A percentile compares a stretch with the other conserved stretches of the same genome.
These are phyloP conservation scores for Nelumbo lutea DNA, from an alignment of 164 flowering plant species.

Conservation along the genomic window DNA sequence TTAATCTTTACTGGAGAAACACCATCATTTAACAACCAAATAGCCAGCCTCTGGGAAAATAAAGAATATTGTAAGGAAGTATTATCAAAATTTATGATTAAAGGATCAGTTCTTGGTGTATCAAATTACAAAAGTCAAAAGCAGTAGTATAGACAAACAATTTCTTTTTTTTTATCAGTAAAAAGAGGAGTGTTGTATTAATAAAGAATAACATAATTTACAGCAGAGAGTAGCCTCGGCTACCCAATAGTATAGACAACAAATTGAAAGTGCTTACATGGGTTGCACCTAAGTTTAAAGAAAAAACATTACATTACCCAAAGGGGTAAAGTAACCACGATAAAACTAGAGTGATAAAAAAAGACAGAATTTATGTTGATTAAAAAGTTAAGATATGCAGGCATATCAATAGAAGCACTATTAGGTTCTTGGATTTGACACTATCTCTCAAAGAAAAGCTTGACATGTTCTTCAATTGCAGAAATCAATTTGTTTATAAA, in stretches of 20 bases:
- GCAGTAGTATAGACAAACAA: too few relatives aligned
- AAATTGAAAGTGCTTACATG: too few relatives aligned
- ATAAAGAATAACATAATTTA: too few relatives aligned
- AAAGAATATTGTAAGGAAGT: neutral
- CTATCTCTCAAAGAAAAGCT: neutral
- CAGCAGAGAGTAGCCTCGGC: too few relatives aligned
- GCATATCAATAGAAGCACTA: too few relatives aligned
- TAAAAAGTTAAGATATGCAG: too few relatives aligned
- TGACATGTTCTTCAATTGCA: neutral
- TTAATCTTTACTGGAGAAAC: conserved; percentile 29
- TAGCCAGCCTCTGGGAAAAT: conserved; percentile 57
- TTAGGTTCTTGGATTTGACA: neutral
- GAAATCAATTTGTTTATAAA: neutral
- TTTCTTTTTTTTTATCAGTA: too few relatives aligned
- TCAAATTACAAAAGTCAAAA: neutral
- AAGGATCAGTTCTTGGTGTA: neutral
- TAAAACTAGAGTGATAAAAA: too few relatives aligned
- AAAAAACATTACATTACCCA: neutral
- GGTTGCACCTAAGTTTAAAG: neutral
- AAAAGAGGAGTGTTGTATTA: too few relatives aligned
- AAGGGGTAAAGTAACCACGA: neutral
- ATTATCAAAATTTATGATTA: neutral
- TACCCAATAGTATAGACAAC: too few relatives aligned
- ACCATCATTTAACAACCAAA: conserved; percentile 45
- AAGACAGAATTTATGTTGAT: too few relatives aligned